Percentiles rank a stretch among this genome's conserved stretches.
Evolutionary conservation across 129 eudicot species (phyloP).

Genomic region (Scalesia atractyloides): DNA sequence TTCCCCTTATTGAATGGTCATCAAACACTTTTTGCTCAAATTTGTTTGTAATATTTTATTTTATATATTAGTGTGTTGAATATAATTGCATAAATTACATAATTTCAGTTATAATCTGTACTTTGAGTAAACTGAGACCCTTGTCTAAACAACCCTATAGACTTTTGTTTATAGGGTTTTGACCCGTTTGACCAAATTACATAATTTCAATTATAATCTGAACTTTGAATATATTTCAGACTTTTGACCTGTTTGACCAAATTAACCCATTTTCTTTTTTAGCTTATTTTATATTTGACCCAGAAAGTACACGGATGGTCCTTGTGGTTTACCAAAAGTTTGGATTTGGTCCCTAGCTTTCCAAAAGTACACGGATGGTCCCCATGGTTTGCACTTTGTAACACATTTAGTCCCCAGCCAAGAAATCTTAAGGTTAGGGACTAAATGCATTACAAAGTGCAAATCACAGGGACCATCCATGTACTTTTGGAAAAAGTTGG

Average conservation of each 20-base stretch:
- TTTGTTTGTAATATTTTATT: too few species aligned
- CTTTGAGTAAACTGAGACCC: neutral
- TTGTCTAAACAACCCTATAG: neutral
- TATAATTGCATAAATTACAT: neutral
- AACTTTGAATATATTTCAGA: neutral
- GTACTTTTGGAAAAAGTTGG: too few species aligned
- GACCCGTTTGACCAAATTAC: too few species aligned
- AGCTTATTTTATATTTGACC: neutral
- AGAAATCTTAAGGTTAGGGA: too few species aligned
- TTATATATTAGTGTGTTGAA: neutral
- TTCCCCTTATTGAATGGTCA: neutral
- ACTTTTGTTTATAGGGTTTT: neutral
- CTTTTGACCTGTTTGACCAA: neutral
- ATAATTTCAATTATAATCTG: neutral
- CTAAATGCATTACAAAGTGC: too few species aligned
- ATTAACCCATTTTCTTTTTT: neutral
- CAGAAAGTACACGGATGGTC: too few species aligned
- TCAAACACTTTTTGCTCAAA: neutral
- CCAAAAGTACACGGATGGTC: too few species aligned
- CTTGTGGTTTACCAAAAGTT: too few species aligned
- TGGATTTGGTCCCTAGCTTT: too few species aligned
- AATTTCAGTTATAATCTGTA: neutral
- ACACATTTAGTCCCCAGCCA: too few species aligned
- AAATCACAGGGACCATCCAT: too few species aligned
- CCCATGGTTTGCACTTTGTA: too few species aligned